Evolutionary conservation across 495 filamentous ascomycete genomes (phyloP).

Genomic region (Saxophila tyrrhenica): DNA sequence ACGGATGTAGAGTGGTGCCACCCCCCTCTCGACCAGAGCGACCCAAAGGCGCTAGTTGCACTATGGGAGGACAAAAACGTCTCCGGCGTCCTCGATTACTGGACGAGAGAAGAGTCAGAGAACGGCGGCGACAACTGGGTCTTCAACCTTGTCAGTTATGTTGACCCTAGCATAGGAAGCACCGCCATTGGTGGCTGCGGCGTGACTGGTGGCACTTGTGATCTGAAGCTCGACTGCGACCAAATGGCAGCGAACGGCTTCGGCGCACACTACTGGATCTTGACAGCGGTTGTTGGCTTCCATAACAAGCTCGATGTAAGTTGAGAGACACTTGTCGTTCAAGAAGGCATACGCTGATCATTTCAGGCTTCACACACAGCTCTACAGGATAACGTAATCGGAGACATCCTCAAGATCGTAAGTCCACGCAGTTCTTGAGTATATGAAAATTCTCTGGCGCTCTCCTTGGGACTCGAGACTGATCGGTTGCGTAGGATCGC

Average conservation of each 20-base stretch:
- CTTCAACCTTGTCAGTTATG: neutral
- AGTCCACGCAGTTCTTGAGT: too few species aligned
- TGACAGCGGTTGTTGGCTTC: neutral
- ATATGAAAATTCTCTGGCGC: too few species aligned
- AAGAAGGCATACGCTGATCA: too few species aligned
- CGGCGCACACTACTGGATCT: neutral
- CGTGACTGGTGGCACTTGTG: neutral
- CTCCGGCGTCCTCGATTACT: neutral
- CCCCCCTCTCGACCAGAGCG: neutral
- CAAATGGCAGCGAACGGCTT: neutral
- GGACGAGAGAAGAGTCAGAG: neutral
- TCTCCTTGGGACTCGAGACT: neutral
- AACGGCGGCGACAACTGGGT: neutral
- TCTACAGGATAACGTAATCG: neutral
- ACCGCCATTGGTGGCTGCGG: neutral
- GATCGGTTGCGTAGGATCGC: neutral
- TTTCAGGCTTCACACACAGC: neutral
- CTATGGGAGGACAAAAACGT: neutral
- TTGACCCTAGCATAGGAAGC: neutral
- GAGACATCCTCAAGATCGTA: neutral
- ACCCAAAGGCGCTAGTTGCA: neutral
- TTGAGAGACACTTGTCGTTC: too few species aligned
- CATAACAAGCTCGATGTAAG: neutral
- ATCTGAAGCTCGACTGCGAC: neutral
- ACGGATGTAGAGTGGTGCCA: too few species aligned